Evolutionary conservation across 2,329 filamentous ascomycete species (phyloP).

Genomic region (Mariannaea elegans): DNA sequence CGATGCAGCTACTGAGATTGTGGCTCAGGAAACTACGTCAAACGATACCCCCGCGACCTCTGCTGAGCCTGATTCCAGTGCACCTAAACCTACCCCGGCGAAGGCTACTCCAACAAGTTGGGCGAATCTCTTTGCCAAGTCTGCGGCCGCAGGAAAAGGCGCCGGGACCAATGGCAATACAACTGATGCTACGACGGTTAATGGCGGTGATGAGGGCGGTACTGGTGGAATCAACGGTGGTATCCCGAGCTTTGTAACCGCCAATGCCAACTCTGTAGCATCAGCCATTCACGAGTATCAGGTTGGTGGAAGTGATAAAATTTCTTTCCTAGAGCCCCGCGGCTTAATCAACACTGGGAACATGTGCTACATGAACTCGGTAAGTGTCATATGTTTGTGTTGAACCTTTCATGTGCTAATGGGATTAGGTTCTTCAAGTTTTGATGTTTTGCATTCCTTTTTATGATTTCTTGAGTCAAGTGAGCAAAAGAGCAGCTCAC

Average conservation of each 20-base stretch:
- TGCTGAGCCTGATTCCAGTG: conserved; percentile 30
- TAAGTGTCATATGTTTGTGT: conserved; percentile 58
- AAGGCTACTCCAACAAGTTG: conserved; percentile 49
- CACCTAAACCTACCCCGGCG: conserved; percentile 32
- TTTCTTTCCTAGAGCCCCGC: conserved; percentile 88
- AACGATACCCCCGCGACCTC: conserved; percentile 34
- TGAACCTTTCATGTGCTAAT: conserved; percentile 44
- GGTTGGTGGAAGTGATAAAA: conserved; percentile 70
- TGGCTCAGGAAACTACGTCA: conserved; percentile 17
- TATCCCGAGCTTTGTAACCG: conserved; percentile 51
- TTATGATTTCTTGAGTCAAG: conserved; percentile 89
- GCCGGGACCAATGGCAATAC: conserved; percentile 40
- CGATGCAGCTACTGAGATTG: conserved; percentile 25
- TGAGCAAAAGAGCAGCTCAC: conserved; percentile 83
- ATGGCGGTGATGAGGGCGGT: conserved; percentile 36
- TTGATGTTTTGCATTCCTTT: conserved; percentile 94
- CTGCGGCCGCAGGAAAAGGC: conserved; percentile 32
- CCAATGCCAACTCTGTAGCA: conserved; percentile 68
- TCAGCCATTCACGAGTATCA: conserved; percentile 81
- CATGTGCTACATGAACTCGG: conserved; percentile 99
- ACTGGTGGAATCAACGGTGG: conserved; percentile 32
- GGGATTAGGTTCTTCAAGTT: conserved; percentile 84
- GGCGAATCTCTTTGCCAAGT: conserved; percentile 51
- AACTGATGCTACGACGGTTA: conserved; percentile 28
- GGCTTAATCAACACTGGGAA: conserved; percentile 97